phyloP scores from a whole-genome alignment of 805 yeast genomes.

The Candida glaebosa region DNA sequence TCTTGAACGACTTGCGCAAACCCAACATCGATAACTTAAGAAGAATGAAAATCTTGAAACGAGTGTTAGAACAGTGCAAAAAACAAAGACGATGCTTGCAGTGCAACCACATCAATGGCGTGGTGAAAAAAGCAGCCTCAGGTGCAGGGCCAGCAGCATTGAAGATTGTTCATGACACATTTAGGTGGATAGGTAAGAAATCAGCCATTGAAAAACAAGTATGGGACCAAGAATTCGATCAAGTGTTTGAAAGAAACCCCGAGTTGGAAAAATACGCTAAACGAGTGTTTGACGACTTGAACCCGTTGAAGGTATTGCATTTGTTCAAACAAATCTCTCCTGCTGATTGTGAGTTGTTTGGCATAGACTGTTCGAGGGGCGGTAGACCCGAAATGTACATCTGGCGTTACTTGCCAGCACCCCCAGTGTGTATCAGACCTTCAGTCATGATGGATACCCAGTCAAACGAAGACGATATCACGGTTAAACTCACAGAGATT shows the following conservation, averaged over 20 bases:
- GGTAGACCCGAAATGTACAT: constrained; percentile 96
- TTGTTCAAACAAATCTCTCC: constrained; percentile 84
- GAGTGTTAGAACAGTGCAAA: constrained; percentile 86
- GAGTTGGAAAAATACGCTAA: constrained; percentile 85
- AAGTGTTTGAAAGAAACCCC: constrained; percentile 71
- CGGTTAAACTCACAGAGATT: constrained; percentile 92
- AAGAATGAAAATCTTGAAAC: constrained; percentile 84
- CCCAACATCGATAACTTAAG: constrained; percentile 89
- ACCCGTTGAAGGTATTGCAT: constrained; percentile 85
- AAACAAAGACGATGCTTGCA: constrained; percentile 87
- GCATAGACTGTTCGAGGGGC: constrained; percentile 80
- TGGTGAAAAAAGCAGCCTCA: constrained; percentile 91
- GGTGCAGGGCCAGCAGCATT: constrained; percentile 92
- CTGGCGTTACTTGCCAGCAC: constrained; percentile 97
- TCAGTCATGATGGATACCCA: constrained; percentile 92
- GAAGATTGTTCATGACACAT: constrained; percentile 92
- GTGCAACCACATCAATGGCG: constrained; percentile 92
- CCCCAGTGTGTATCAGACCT: constrained; percentile 98
- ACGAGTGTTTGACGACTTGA: constrained; percentile 88
- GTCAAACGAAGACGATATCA: constrained; percentile 94
- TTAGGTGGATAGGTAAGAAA: constrained; percentile 92
- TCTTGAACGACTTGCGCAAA: constrained; percentile 72
- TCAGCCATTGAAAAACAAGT: constrained; percentile 75
- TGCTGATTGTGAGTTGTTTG: constrained; percentile 86
- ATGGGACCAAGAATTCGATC: constrained; percentile 86